Evolutionary conservation across 1,284 basidiomycete genomes (phyloP).

Genomic region (Termitomyces sp.): DNA sequence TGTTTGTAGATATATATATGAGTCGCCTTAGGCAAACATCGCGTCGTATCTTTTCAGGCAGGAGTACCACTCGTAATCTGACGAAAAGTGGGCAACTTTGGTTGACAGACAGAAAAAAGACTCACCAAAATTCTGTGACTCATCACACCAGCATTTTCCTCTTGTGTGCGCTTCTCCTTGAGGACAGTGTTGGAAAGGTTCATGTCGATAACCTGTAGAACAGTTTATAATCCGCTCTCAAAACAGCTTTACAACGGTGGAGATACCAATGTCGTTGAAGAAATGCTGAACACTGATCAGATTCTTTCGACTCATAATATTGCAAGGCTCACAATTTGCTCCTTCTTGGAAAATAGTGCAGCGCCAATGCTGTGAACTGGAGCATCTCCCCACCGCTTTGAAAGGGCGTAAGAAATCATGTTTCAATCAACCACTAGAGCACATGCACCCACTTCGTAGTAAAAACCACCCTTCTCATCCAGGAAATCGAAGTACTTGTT

Average conservation of each 20-base stretch:
- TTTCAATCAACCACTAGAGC: not conserved
- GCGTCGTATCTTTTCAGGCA: slow-evolving; percentile 69
- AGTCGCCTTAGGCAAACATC: slow-evolving; percentile 38
- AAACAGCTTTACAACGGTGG: not conserved
- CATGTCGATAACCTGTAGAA: slow-evolving; percentile 54
- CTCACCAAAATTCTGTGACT: slow-evolving; percentile 59
- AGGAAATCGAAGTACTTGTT: slow-evolving; percentile 82
- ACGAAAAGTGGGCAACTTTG: not conserved
- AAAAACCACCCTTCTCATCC: slow-evolving; percentile 86
- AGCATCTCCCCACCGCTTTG: slow-evolving; percentile 84
- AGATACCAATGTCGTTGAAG: slow-evolving; percentile 51
- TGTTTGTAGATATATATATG: slow-evolving; percentile 12
- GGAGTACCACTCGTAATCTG: slow-evolving; percentile 79
- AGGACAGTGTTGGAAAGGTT: slow-evolving; percentile 80
- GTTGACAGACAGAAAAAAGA: not conserved
- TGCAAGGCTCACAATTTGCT: slow-evolving; percentile 53
- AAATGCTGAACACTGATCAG: slow-evolving; percentile 45
- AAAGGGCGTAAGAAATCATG: not conserved
- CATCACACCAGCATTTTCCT: slow-evolving; percentile 69
- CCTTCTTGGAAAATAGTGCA: slow-evolving; percentile 73
- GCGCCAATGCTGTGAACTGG: slow-evolving; percentile 87
- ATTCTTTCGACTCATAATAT: not conserved
- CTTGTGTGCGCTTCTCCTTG: slow-evolving; percentile 50
- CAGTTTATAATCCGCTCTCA: not conserved
- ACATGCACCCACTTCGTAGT: slow-evolving; percentile 67